Base-by-base conservation (phyloP, 2,329 filamentous ascomycete genomes). In the Fusarium mexicanum region DNA sequence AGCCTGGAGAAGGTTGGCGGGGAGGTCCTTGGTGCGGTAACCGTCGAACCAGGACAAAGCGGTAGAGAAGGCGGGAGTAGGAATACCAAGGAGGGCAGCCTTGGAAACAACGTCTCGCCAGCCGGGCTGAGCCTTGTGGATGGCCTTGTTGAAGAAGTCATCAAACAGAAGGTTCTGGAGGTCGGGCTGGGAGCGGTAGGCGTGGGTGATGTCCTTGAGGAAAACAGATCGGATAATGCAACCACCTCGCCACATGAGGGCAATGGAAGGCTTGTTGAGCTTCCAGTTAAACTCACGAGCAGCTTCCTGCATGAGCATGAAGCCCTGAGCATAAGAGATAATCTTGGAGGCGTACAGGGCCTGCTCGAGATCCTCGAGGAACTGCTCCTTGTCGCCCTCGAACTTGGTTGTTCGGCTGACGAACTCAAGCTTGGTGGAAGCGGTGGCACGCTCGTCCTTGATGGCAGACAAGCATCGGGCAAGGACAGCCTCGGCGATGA, bases 201-300 rank as follows among this genome's bases (percentile, higher is more conserved):
- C 96, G 77, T 92, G 92, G 80, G 96, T 99, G 87, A 99, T 99
- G 85, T 99, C 96, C 92, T 98, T 98, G 78, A 99, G 89, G 94
- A 99, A 99, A 83, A 99, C 96, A 77, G 96, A 98, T 85, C 96
- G 96, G 88, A 99, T 99, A 81, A 99, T 99, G 91, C 96, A 99
- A 80, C 96, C 96, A 88, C 96, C 96, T 85, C 96, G 94, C 96
- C 96, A 99, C 96, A 99, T 99, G 83, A 99, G 93, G 80, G 96
- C 96, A 82, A 99, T 99, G 80, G 97, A 98, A 77, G 96, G 96
- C 93, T 98, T 98, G 93, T 99, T 98, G 79, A 99, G 93, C 91
- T 98, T 98, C 96, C 96, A 99, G 79, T 87, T 86, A 88, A 97
- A 99, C 85, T 98, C 94, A 86, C 93, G 95, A 85, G 96, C 96